Percentiles rank a stretch among this genome's conserved stretches.
These are phyloP conservation scores for Ricinus communis DNA, from an alignment of 345 rosid genomes.

Conservation along the genomic window DNA sequence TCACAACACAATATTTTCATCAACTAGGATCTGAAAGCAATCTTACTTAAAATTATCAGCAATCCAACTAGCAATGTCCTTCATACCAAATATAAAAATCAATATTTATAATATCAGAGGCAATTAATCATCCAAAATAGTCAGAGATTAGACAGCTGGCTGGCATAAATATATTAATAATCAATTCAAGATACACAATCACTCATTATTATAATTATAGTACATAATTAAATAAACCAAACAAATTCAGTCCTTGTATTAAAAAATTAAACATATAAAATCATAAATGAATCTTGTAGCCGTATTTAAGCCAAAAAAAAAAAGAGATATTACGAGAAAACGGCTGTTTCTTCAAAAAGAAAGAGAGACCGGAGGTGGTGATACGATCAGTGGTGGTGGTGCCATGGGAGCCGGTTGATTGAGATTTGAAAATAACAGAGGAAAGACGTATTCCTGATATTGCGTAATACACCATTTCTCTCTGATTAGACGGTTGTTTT, in stretches of 20 bases:
- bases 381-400: conserved; percentile 22
- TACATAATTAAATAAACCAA: no score
- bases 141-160: neutral
- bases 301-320: neutral
- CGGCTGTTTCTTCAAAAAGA: conserved; percentile 49
- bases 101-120: neutral
- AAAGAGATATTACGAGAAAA: conserved; percentile 45
- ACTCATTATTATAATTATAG: no score
- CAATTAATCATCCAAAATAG: neutral
- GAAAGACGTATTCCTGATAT: conserved; percentile 57
- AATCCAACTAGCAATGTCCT: no score
- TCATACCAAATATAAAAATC: neutral
- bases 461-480: conserved; percentile 54
- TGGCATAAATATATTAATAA: neutral
- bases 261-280: no score
- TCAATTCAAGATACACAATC: neutral
- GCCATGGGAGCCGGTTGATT: conserved; percentile 42
- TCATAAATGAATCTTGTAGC: no score
- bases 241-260: no score
- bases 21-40: no score
- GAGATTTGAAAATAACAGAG: conserved; percentile 22
- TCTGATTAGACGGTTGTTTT: neutral
- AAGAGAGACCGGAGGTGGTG: no score
- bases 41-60: no score
- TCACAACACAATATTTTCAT: no score